A percentile compares a stretch with the other conserved stretches of the same genome.
These are phyloP conservation scores for Penicillium sp. DNA, from an alignment of 2,329 filamentous ascomycete species.

Conservation along the genomic window DNA sequence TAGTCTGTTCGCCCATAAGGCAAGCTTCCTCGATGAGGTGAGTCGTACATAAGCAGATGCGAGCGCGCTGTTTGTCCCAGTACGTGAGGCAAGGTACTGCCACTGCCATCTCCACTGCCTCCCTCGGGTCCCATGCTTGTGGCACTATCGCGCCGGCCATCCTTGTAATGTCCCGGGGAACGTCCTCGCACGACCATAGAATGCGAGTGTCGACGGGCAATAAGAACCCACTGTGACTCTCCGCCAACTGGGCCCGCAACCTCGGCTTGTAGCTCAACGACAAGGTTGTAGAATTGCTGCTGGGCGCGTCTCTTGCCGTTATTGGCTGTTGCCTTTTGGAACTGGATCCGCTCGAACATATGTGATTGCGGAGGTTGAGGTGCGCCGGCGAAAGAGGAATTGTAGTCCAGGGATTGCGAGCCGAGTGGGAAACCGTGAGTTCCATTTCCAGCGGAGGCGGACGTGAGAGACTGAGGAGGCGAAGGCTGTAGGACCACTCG, in stretches of 20 bases:
- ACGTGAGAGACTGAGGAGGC: constrained; percentile 57
- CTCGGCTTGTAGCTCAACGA: constrained; percentile 81
- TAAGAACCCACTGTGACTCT: constrained; percentile 68
- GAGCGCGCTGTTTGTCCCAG: constrained; percentile 40
- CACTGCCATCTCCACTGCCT: constrained; percentile 52
- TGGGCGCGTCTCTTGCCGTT: constrained; percentile 89
- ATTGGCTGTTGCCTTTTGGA: constrained; percentile 92
- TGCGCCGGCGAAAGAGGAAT: constrained; percentile 37
- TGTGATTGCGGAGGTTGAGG: constrained; percentile 55
- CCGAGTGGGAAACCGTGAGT: constrained; percentile 34
- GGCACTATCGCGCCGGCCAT: constrained; percentile 70
- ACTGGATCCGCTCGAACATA: constrained; percentile 87
- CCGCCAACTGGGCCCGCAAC: constrained; percentile 54
- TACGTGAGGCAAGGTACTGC: constrained; percentile 38
- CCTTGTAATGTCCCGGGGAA: constrained; percentile 80
- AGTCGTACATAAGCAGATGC: constrained; percentile 45
- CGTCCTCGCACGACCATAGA: constrained; percentile 87
- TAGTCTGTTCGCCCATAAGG: constrained; percentile 45
- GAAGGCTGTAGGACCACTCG: constrained; percentile 71
- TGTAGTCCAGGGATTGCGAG: constrained; percentile 43
- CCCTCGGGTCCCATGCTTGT: constrained; percentile 74
- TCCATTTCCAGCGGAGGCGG: constrained; percentile 31
- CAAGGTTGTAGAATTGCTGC: constrained; percentile 91
- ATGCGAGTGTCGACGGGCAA: constrained; percentile 74
- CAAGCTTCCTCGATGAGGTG: constrained; percentile 38